These are phyloP conservation scores for Aspergillus tanneri DNA, from an alignment of 2,329 filamentous ascomycete genomes.

Conservation along the genomic window DNA sequence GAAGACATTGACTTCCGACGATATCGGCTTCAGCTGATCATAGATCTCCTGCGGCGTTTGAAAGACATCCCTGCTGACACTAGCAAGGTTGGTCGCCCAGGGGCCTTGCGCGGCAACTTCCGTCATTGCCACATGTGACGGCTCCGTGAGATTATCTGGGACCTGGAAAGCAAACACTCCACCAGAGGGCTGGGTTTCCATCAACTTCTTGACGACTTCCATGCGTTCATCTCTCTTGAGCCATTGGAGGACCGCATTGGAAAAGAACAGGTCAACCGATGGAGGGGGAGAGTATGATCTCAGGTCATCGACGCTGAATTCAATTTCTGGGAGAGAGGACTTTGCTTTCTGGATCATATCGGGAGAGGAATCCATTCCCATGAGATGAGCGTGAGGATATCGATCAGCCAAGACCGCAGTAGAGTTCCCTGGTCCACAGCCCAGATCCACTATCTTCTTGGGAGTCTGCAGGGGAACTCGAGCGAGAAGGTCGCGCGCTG, in stretches of 20 bases:
- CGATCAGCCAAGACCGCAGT: conserved; percentile 50
- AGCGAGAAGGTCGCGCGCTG: conserved; percentile 54
- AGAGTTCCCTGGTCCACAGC: conserved; percentile 62
- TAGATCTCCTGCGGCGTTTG: conserved; percentile 51
- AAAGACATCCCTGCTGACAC: conserved; percentile 49
- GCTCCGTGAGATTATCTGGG: conserved; percentile 52
- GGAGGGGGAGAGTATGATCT: conserved; percentile 39
- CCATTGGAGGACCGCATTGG: conserved; percentile 63
- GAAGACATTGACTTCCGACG: conserved; percentile 53
- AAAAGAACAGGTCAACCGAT: conserved; percentile 50
- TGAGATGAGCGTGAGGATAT: conserved; percentile 50
- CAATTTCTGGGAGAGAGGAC: conserved; percentile 38
- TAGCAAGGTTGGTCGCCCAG: conserved; percentile 39
- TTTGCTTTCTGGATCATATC: conserved; percentile 57
- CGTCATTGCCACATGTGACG: conserved; percentile 54
- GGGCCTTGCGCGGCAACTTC: conserved; percentile 40
- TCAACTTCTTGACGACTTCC: conserved; percentile 44
- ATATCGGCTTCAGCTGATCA: conserved; percentile 48
- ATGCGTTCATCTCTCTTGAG: conserved; percentile 47
- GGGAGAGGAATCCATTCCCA: conserved; percentile 55
- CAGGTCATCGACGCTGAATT: conserved; percentile 52
- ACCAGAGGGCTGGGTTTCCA: conserved; percentile 44
- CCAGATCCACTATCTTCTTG: conserved; percentile 55
- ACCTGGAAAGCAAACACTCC: conserved; percentile 57
- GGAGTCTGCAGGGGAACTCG: conserved; percentile 46